Base-by-base conservation (phyloP, 805 yeast genomes). In the Jamesozyma spencerorum region DNA sequence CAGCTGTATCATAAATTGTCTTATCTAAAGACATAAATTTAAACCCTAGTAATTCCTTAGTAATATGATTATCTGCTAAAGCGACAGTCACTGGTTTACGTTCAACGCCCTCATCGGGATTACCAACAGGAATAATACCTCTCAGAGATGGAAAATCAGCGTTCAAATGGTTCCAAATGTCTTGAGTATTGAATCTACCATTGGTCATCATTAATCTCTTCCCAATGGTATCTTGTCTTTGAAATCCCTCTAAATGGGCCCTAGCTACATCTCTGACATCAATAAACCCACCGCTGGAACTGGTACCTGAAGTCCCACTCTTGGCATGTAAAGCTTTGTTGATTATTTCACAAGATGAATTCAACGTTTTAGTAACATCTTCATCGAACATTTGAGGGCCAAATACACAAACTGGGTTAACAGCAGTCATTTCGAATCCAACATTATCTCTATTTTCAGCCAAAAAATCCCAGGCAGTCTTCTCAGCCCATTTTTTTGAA, bases 261-360 rank as follows among this genome's bases (percentile, higher is more conserved):
- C 19, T 34, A 34, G 36, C 36, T 6, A 34, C 36, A 34, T 34
- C 36, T 18, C 36, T 24, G 22, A 34, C 36, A 15, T 34, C 36
- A 14, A 34, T 20, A 22, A 13, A 20, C 4, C 17, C 36, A 20
- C 36, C 29, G 22, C 29, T 14, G 11, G 19, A 34, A n/a, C 13
- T 18, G 11, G 8, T n/a, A 7, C 18, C 19, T 13, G 18, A 12
- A 7, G 36, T 10, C 12, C n/a, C 28, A 20, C 18, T 11, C 4
- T 13, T n/a, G 13, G 36, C 8, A 34, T 34, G 36, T 10, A 34
- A n/a, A 12, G 29, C 29, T 18, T 14, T 4, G n/a, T 34, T 34
- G 18, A 34, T 34, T n/a, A 34, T 22, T 34, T 34, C 36, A 34
- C 36, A 22, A 5, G 36, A 34, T 11, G 36, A 13, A 18, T 34